Base-by-base conservation (phyloP, 2,329 filamentous ascomycete species). In the Cyphellophora europaea region DNA sequence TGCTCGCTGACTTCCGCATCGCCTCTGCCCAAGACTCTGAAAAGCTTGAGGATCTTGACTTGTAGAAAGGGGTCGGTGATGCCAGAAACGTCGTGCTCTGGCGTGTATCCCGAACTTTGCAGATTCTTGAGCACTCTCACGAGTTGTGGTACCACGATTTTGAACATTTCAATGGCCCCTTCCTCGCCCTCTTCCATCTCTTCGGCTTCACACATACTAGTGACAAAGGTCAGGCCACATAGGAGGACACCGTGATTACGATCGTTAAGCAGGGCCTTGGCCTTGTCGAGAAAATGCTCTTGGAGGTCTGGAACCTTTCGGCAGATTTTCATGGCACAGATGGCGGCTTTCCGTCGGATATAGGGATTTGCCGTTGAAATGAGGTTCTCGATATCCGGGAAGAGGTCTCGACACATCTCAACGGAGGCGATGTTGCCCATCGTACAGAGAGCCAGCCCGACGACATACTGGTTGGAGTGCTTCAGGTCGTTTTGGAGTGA, bases 311-410 rank as follows among this genome's bases (percentile, higher is more conserved):
- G 91, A 8, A 98, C 91, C 62, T 98, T 98, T 51, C 87, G 82
- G 65, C 88, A 95, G 70, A 98, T 95, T 48, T 88, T 77, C 91
- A 98, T 98, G 33, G 91, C 91, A 62, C 91, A 98, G n/a, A 98
- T 72, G 3, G 91, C 91, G 12, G 91, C 91, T 67, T 98, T 98
- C 50, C 91, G 77, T 50, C 91, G 77, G 55, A 98, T 95, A 57
- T 98, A 98, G n/a, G 91, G 91, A 58, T 98, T 98, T 35, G 87
- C 81, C 32, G 88, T 95, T 27, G 87, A 82, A 45, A 98, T 68
- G 32, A 96, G 77, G 42, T 74, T 84, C 61, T 98, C 93, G 57
- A 98, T 84, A 69, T 98, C 89, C 48, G 87, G 77, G 59, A 98
- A 98, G 13, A 98, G 69, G 62, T 98, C 91, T 68, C 91, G 75